phyloP scores from a whole-genome alignment of 2,329 filamentous ascomycete species.

The Colletotrichum cordylinicola region DNA sequence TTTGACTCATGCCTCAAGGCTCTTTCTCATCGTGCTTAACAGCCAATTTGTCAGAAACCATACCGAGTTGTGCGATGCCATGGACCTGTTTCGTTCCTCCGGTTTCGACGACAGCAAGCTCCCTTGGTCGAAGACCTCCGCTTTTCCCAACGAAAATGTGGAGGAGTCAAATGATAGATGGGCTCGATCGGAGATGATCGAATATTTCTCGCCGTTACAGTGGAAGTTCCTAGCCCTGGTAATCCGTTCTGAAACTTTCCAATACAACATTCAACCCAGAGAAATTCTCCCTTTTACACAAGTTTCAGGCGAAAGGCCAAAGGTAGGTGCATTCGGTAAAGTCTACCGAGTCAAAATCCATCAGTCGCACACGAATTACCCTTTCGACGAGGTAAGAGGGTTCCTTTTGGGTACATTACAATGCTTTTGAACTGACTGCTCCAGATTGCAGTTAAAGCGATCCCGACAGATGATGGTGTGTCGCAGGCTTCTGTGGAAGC shows the following conservation, averaged over 20 bases:
- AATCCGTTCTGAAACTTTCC: not conserved
- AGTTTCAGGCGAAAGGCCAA: not conserved
- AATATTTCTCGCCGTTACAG: not conserved
- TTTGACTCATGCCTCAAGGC: not conserved
- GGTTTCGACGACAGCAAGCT: not conserved
- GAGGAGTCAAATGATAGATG: not conserved
- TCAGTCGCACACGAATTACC: not conserved
- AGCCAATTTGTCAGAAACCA: not conserved
- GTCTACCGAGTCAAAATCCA: not conserved
- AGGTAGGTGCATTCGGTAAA: not conserved
- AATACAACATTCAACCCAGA: not conserved
- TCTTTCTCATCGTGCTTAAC: not conserved
- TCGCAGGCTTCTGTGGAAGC: not conserved
- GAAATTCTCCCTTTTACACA: not conserved
- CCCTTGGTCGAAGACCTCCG: not conserved
- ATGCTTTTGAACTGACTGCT: not conserved
- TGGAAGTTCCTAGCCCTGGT: not conserved
- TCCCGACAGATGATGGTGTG: not conserved
- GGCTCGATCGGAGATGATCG: not conserved
- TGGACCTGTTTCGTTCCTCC: not conserved
- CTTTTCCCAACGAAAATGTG: not conserved
- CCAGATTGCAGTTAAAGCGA: not conserved
- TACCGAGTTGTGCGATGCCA: not conserved
- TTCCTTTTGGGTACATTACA: not conserved
- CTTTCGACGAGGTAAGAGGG: not conserved